Conservation (phyloP, 495 filamentous ascomycete genomes). For the Neurospora sp. region DNA sequence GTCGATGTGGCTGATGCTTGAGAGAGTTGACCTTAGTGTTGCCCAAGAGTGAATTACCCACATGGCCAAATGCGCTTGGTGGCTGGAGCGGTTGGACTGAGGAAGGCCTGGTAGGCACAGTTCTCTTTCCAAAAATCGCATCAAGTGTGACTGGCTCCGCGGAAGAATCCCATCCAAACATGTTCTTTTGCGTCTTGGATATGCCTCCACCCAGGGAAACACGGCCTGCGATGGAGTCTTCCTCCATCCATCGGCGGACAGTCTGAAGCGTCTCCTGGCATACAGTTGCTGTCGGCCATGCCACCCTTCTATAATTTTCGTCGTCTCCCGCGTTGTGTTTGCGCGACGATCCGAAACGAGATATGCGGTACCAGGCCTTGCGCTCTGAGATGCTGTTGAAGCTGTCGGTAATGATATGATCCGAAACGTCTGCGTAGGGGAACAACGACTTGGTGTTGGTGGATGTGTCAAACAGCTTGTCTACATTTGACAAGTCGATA, state of each 20-base stretch:
- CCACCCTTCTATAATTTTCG: slow-evolving; percentile 45
- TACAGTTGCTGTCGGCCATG: slow-evolving; percentile 43
- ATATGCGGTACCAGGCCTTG: slow-evolving; percentile 54
- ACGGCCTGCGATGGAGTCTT: slow-evolving; percentile 44
- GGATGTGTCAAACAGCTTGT: slow-evolving; percentile 30
- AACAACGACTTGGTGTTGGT: neutral
- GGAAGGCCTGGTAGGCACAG: slow-evolving; percentile 11
- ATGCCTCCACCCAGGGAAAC: slow-evolving; percentile 34
- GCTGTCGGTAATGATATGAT: slow-evolving; percentile 34
- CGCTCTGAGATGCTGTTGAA: slow-evolving; percentile 44
- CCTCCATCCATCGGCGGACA: slow-evolving; percentile 49
- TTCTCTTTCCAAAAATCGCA: slow-evolving; percentile 31
- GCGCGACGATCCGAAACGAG: slow-evolving; percentile 44
- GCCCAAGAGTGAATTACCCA: neutral
- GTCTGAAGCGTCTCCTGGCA: slow-evolving; percentile 43
- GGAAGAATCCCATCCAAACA: slow-evolving; percentile 46
- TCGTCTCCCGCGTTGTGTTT: slow-evolving; percentile 46
- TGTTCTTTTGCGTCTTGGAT: slow-evolving; percentile 32
- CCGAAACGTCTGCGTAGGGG: slow-evolving; percentile 14
- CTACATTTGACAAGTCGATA: slow-evolving; percentile 30
- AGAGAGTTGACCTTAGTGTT: slow-evolving; percentile 2
- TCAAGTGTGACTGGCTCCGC: slow-evolving; percentile 36
- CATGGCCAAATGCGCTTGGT: neutral
- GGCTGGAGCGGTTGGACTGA: slow-evolving; percentile 10
- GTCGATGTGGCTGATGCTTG: slow-evolving; percentile 7